These are phyloP conservation scores for Nepenthes alata DNA, from an alignment of 179 eudicot genomes.

Conservation along the genomic window DNA sequence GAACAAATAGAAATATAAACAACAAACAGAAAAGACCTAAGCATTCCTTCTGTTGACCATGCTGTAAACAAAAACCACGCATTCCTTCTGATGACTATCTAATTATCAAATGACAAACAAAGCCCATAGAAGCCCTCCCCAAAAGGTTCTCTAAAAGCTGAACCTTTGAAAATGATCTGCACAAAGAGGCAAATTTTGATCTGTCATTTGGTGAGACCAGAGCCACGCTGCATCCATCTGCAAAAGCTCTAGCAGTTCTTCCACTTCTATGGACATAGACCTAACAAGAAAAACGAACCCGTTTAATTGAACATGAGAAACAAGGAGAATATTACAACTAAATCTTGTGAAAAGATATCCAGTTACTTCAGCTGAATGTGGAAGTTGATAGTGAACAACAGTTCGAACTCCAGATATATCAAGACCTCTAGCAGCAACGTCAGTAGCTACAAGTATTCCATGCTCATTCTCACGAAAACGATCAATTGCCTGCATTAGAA, in stretches of 20 bases:
- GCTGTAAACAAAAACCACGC: too few species aligned
- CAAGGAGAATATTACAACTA: background rate
- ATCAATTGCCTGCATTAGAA: slow-evolving; percentile 64
- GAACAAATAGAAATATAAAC: too few species aligned
- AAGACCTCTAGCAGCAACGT: slow-evolving; percentile 92
- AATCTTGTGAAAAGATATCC: background rate
- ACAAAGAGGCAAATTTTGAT: slow-evolving; percentile 68
- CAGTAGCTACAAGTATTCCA: slow-evolving; percentile 77
- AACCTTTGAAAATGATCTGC: slow-evolving; percentile 85
- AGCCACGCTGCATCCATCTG: slow-evolving; percentile 88
- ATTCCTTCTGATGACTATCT: too few species aligned
- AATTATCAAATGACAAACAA: too few species aligned
- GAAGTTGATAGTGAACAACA: slow-evolving; percentile 94
- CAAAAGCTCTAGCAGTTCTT: slow-evolving; percentile 80
- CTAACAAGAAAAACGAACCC: slow-evolving; percentile 21
- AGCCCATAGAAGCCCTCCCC: too few species aligned
- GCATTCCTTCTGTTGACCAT: too few species aligned
- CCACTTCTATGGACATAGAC: slow-evolving; percentile 98
- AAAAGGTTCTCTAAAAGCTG: background rate
- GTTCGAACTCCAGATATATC: slow-evolving; percentile 90
- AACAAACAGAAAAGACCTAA: too few species aligned
- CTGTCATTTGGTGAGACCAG: slow-evolving; percentile 74
- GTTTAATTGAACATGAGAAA: background rate
- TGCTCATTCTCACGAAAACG: slow-evolving; percentile 74
- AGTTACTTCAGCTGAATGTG: slow-evolving; percentile 84